Evolutionary conservation across 2,329 filamentous ascomycete genomes (phyloP).

Genomic region (Trichoderma sp.): DNA sequence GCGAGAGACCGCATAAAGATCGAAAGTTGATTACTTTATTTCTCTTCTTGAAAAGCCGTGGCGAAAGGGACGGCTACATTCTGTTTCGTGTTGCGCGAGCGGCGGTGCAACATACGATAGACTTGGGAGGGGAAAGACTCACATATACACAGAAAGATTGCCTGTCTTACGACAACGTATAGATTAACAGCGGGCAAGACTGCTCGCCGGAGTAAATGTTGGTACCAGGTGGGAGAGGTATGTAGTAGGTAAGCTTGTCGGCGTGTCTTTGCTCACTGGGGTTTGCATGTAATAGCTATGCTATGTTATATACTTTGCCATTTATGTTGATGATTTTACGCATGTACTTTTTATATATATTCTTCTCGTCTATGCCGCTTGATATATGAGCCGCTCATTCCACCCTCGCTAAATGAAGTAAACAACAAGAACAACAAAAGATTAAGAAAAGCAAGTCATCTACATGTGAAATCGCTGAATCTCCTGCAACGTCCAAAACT

Average conservation of each 20-base stretch:
- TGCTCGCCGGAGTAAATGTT: neutral
- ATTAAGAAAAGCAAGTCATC: neutral
- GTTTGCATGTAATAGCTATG: slow-evolving; percentile 1
- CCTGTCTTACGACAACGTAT: slow-evolving; percentile 1
- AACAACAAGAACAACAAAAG: neutral
- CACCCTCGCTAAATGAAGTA: neutral
- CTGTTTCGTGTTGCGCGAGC: slow-evolving; percentile 1
- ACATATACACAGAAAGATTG: neutral
- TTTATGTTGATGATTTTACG: slow-evolving; percentile 5
- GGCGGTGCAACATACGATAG: slow-evolving; percentile 1
- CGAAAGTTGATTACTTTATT: neutral
- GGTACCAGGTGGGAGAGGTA: neutral
- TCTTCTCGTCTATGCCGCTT: neutral
- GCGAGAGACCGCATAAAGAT: slow-evolving; percentile 43
- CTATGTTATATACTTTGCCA: neutral
- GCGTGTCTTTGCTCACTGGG: neutral
- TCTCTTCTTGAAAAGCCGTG: neutral
- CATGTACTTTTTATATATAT: neutral
- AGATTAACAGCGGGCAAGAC: neutral
- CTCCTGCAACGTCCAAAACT: slow-evolving; percentile 78
- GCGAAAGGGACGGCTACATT: neutral
- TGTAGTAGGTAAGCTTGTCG: slow-evolving; percentile 6
- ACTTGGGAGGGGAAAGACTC: neutral
- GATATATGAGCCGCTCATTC: neutral
- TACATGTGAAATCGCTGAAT: slow-evolving; percentile 51